Conservation (phyloP, 139 green algal species). For the Micractinium sp. region DNA sequence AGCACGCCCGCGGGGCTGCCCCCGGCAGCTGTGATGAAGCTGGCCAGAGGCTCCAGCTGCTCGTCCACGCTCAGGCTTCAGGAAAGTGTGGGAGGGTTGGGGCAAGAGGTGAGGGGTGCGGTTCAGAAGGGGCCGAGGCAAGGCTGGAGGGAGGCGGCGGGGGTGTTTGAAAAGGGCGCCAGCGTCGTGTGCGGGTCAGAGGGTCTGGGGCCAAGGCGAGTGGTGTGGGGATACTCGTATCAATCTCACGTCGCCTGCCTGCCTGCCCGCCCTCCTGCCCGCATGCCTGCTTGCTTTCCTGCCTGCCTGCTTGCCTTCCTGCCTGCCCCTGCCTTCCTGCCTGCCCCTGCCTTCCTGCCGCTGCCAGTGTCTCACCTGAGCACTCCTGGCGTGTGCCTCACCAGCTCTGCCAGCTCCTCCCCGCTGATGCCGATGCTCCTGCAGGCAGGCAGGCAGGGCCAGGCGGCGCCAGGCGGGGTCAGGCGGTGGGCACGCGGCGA, state of each 20-base stretch:
- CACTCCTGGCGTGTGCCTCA: background rate
- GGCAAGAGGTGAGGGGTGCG: background rate
- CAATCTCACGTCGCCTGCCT: too few species aligned
- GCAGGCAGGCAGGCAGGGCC: too few species aligned
- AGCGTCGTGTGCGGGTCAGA: background rate
- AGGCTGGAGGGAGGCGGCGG: too few species aligned
- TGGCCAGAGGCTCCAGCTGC: conserved; percentile 1
- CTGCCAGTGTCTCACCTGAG: background rate
- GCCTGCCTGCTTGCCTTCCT: background rate
- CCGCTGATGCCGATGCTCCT: conserved; percentile 20
- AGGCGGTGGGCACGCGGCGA: background rate
- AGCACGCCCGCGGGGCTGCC: background rate
- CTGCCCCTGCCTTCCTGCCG: background rate
- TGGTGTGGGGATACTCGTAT: too few species aligned
- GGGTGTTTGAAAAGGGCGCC: background rate
- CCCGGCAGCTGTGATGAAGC: background rate
- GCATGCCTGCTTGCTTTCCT: too few species aligned
- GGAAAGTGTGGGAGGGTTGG: background rate
- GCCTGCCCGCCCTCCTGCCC: background rate
- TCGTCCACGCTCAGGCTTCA: background rate
- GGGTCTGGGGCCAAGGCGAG: background rate
- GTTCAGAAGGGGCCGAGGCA: background rate
- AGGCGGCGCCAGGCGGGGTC: too few species aligned
- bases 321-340: background rate
- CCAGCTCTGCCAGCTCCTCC: background rate